phyloP scores from a whole-genome alignment of 2,329 filamentous ascomycete species.

The Mycocentrospora acerina region DNA sequence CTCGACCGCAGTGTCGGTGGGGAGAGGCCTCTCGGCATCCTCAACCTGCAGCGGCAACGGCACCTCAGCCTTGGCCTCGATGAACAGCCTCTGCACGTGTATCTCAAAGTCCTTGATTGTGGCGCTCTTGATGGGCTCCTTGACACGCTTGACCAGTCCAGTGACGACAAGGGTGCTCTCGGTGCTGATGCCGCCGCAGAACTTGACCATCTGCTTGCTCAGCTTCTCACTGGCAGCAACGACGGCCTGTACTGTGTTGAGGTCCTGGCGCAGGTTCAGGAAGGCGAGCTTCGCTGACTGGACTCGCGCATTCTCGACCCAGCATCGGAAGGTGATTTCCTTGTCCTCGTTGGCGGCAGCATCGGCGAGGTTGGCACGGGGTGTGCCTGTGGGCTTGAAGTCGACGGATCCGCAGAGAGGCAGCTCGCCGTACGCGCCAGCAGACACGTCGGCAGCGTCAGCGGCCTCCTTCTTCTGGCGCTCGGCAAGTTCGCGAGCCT shows the following conservation, averaged over 20 bases:
- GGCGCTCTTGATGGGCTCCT: slow-evolving; percentile 86
- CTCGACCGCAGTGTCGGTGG: slow-evolving; percentile 49
- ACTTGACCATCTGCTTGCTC: slow-evolving; percentile 95
- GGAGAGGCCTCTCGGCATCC: slow-evolving; percentile 54
- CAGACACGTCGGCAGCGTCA: slow-evolving; percentile 65
- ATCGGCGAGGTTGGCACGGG: slow-evolving; percentile 60
- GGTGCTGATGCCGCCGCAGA: slow-evolving; percentile 69
- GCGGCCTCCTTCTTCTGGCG: slow-evolving; percentile 60
- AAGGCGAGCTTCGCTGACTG: slow-evolving; percentile 93
- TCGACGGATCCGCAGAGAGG: slow-evolving; percentile 58
- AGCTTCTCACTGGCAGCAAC: slow-evolving; percentile 61
- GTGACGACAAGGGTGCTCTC: slow-evolving; percentile 85
- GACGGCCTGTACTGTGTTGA: slow-evolving; percentile 81
- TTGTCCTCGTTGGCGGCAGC: slow-evolving; percentile 40
- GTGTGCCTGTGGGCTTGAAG: slow-evolving; percentile 54
- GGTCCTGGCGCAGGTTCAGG: slow-evolving; percentile 75
- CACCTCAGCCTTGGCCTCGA: slow-evolving; percentile 66
- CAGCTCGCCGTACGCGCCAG: slow-evolving; percentile 77
- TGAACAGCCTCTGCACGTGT: slow-evolving; percentile 82
- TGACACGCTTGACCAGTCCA: slow-evolving; percentile 76
- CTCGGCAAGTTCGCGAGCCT: slow-evolving; percentile 54
- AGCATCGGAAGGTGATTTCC: slow-evolving; percentile 71
- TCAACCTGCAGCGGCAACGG: slow-evolving; percentile 62
- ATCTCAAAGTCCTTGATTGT: slow-evolving; percentile 79
- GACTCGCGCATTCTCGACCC: slow-evolving; percentile 82